phyloP scores from a whole-genome alignment of 129 eudicot species.

The Mikania micrantha region DNA sequence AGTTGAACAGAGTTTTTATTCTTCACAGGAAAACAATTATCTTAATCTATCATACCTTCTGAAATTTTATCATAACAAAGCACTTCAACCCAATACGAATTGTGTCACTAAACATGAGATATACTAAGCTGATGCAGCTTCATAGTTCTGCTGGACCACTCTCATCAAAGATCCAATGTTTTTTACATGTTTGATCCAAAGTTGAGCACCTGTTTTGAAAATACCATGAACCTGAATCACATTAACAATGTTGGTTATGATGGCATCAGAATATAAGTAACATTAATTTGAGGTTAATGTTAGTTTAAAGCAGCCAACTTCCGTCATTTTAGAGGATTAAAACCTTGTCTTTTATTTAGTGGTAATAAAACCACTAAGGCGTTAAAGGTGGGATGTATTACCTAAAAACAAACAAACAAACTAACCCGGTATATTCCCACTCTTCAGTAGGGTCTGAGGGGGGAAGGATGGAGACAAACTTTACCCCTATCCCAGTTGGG shows the following conservation, averaged over 20 bases:
- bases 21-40: not conserved
- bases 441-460: too few species aligned
- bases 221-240: not conserved
- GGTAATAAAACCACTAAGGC: not conserved
- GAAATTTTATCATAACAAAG: not conserved
- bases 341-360: not conserved
- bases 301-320: not conserved
- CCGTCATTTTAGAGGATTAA: not conserved
- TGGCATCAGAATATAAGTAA: not conserved
- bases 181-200: not conserved
- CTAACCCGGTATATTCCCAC: too few species aligned
- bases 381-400: too few species aligned
- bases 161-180: not conserved
- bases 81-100: not conserved
- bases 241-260: not conserved
- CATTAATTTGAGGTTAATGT: not conserved
- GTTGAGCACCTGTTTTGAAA: slow-evolving; percentile 3
- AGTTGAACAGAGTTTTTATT: not conserved
- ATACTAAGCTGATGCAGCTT: not conserved
- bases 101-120: slow-evolving; percentile 5
- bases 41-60: not conserved
- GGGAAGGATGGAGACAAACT: too few species aligned
- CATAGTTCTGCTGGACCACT: not conserved
- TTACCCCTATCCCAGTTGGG: too few species aligned
- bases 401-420: too few species aligned